phyloP scores from a whole-genome alignment of 2,329 filamentous ascomycete species.

The Tympanopsis confertula region DNA sequence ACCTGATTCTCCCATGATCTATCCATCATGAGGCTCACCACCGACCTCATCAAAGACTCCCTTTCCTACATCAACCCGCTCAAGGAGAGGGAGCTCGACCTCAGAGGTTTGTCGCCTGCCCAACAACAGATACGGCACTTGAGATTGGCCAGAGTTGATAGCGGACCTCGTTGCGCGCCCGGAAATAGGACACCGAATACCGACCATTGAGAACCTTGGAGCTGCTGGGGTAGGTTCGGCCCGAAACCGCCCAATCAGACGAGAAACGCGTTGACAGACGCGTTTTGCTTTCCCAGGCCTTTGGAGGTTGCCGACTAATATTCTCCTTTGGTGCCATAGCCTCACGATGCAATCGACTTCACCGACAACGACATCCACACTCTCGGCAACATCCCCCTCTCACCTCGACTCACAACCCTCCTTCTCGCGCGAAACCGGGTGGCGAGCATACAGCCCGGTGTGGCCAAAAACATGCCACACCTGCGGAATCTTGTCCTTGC shows the following conservation, averaged over 20 bases:
- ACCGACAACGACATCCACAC: slow-evolving; percentile 94
- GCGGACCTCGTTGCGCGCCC: slow-evolving; percentile 37
- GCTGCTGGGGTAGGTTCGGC: slow-evolving; percentile 66
- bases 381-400: slow-evolving; percentile 85
- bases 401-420: slow-evolving; percentile 75
- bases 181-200: slow-evolving; percentile 88
- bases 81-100: slow-evolving; percentile 96
- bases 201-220: slow-evolving; percentile 93
- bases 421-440: slow-evolving; percentile 85
- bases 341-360: slow-evolving; percentile 93
- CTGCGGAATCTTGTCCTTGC: slow-evolving; percentile 73
- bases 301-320: slow-evolving; percentile 3
- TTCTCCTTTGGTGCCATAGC: slow-evolving; percentile 32
- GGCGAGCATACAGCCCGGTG: slow-evolving; percentile 63
- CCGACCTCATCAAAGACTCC: slow-evolving; percentile 85
- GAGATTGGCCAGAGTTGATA: slow-evolving; percentile 67
- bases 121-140: slow-evolving; percentile 97
- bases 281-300: slow-evolving; percentile 1
- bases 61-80: slow-evolving; percentile 97
- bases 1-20: too few relatives aligned
- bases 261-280: slow-evolving; percentile 3
- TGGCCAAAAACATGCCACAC: slow-evolving; percentile 69
- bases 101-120: slow-evolving; percentile 85
- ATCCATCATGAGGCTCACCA: slow-evolving; percentile 81
- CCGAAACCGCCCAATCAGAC: slow-evolving; percentile 3